These are phyloP conservation scores for Phytophthora pisi DNA, from an alignment of 352 stramenopile species.

Conservation along the genomic window DNA sequence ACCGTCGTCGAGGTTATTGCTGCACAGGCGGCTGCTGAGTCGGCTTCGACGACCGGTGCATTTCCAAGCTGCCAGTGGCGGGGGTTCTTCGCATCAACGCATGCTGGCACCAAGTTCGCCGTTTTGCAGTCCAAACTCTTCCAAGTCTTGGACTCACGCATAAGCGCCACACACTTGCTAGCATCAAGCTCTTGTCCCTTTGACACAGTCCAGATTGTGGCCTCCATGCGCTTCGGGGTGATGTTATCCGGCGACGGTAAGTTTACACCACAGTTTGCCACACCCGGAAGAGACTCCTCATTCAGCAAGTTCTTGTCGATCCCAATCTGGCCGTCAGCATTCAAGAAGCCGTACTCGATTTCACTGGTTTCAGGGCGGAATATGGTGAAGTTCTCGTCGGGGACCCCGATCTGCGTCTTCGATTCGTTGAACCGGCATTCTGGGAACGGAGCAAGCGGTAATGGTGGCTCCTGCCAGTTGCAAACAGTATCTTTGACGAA, in stretches of 20 bases:
- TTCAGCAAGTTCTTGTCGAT: constrained; percentile 72
- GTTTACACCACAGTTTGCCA: constrained; percentile 78
- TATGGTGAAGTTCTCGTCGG: constrained; percentile 59
- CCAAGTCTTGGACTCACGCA: constrained; percentile 46
- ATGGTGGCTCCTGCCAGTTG: constrained; percentile 72
- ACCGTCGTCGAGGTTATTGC: constrained; percentile 13
- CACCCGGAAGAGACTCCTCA: constrained; percentile 62
- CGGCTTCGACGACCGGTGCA: constrained; percentile 37
- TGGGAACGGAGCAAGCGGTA: constrained; percentile 70
- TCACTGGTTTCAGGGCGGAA: constrained; percentile 86
- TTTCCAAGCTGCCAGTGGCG: constrained; percentile 46
- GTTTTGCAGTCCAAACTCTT: constrained; percentile 63
- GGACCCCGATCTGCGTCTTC: constrained; percentile 42
- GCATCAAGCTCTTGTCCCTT: constrained; percentile 37
- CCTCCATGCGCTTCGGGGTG: constrained; percentile 82
- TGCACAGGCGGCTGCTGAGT: constrained; percentile 35
- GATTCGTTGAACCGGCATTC: constrained; percentile 59
- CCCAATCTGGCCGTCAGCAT: constrained; percentile 75
- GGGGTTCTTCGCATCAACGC: constrained; percentile 36
- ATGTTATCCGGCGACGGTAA: constrained; percentile 85
- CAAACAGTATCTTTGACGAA: constrained; percentile 81
- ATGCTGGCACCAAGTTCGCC: constrained; percentile 47
- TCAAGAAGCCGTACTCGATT: constrained; percentile 85
- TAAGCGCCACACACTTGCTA: constrained; percentile 60
- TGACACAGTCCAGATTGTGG: constrained; percentile 64